Percentiles rank a stretch among this genome's conserved stretches.
These are phyloP conservation scores for Beauveria caledonica DNA, from an alignment of 2,329 filamentous ascomycete species.

Conservation along the genomic window DNA sequence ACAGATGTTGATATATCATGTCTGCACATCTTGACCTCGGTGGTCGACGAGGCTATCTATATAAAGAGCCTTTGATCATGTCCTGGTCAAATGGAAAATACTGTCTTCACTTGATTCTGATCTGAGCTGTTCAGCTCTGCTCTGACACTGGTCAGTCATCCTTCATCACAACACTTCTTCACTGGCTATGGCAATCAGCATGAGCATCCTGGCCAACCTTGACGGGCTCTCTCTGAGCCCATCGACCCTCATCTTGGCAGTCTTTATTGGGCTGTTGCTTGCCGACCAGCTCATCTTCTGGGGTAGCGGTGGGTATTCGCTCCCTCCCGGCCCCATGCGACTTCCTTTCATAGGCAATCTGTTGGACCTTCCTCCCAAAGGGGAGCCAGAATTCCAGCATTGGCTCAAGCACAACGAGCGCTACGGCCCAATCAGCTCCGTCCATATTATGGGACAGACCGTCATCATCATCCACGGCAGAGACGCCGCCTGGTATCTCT, in stretches of 20 bases:
- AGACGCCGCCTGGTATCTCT: conserved; percentile 25
- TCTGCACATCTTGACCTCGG: no score
- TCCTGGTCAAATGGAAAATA: no score
- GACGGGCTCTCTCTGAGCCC: background rate
- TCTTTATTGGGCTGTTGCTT: background rate
- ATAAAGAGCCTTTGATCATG: no score
- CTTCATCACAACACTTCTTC: no score
- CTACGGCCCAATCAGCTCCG: conserved; percentile 21
- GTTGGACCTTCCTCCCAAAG: conserved; percentile 30
- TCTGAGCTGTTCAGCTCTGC: background rate
- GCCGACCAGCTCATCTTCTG: background rate
- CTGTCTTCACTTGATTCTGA: no score
- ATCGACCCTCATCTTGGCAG: background rate
- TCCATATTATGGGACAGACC: conserved; percentile 21
- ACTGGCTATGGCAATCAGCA: background rate
- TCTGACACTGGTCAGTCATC: background rate
- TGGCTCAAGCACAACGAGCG: conserved; percentile 26
- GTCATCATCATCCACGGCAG: conserved; percentile 31
- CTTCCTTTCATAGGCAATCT: conserved; percentile 37
- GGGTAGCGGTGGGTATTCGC: background rate
- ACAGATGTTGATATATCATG: no score
- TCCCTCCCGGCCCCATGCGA: conserved; percentile 21
- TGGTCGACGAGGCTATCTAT: no score
- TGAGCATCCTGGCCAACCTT: background rate
- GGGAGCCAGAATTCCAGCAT: conserved; percentile 22